Evolutionary conservation across 495 filamentous ascomycete species (phyloP), one percentile per base, ranked within the genome.

Genomic region (Neurospora tetraspora): DNA sequence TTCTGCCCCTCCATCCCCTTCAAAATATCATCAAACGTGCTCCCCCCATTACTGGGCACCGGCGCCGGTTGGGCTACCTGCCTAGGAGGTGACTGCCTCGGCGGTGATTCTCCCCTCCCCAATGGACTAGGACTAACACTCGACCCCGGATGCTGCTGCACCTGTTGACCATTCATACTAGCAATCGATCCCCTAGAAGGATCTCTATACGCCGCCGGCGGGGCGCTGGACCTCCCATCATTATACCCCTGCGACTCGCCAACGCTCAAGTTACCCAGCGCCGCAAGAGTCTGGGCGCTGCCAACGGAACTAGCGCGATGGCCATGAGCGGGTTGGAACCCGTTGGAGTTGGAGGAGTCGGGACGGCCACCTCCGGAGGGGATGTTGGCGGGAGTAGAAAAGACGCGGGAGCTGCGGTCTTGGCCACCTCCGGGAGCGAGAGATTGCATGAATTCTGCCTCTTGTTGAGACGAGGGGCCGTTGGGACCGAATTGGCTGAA

Each of bases 21-120:
- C n/a, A 91, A 76, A 70, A 91, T 91, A 71, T 88, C 87, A 78
- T 91, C 89, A 81, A 91, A 91, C n/a, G 88, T 91, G 76, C 85
- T 88, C 11, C 20, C 36, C 6, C 42, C 37, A 12, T 23, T 65
- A 43, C 23, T 34, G 0, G 53, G 12, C 1, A 3, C 34, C 9
- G 27, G 43, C 16, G 27, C 39, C 39, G 23, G 53, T 16, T 61
- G 53, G 1, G 53, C 14, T 14, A 61, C 11, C 12, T 61, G 53
- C 6, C 69, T 12, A 36, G 42, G 16, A 31, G 40, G 20, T 69
- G 68, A 6, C 39, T 36, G 16, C 27, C 31, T 39, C 18, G 9
- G 23, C 7, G 70, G 71, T 9, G 9, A 18, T 2, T 27, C 39
- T 10, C 59, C 39, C 11, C 23, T 38, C 0, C 43, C 14, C 61